Percentiles rank a stretch among this genome's conserved stretches.
Conservation (phyloP, 2,329 filamentous ascomycete genomes). For the Scorias spongiosa region DNA sequence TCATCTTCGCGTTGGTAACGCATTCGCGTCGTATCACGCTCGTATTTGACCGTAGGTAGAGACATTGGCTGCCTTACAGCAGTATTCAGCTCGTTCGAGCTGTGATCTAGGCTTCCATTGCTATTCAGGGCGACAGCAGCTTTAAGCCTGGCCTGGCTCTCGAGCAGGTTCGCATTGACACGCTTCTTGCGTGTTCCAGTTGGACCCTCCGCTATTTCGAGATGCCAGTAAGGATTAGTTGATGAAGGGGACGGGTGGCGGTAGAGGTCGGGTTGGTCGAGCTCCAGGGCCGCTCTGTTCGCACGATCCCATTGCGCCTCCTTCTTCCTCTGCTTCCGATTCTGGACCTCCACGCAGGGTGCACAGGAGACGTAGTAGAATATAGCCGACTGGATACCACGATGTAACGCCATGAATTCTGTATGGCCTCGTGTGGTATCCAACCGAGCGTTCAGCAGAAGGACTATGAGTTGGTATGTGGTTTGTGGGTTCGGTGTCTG, state of each 20-base stretch:
- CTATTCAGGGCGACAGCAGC: constrained; percentile 38
- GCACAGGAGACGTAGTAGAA: constrained; percentile 68
- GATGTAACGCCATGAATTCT: constrained; percentile 18
- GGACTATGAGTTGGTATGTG: too few relatives aligned
- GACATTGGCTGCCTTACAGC: not conserved
- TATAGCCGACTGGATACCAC: constrained; percentile 54
- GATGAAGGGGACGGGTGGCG: constrained; percentile 66
- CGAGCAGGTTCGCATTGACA: constrained; percentile 20
- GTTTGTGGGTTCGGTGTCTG: not conserved
- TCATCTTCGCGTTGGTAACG: constrained; percentile 81
- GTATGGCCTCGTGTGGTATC: not conserved
- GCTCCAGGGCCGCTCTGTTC: constrained; percentile 48
- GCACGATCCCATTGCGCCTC: constrained; percentile 53
- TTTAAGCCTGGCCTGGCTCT: constrained; percentile 45
- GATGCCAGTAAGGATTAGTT: constrained; percentile 77
- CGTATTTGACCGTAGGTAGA: not conserved
- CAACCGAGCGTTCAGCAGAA: too few relatives aligned
- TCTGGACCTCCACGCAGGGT: constrained; percentile 57
- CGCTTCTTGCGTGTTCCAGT: constrained; percentile 3
- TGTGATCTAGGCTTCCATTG: constrained; percentile 26
- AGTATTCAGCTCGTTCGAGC: constrained; percentile 9
- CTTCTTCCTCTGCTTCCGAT: constrained; percentile 54
- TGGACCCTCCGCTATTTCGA: constrained; percentile 74
- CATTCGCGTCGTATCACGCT: constrained; percentile 2
- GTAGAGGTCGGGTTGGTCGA: constrained; percentile 55